Percentiles rank a stretch among this genome's conserved stretches.
These are phyloP conservation scores for Digitaria exilis DNA, from an alignment of 202 grass and related monocot species.

Conservation along the genomic window DNA sequence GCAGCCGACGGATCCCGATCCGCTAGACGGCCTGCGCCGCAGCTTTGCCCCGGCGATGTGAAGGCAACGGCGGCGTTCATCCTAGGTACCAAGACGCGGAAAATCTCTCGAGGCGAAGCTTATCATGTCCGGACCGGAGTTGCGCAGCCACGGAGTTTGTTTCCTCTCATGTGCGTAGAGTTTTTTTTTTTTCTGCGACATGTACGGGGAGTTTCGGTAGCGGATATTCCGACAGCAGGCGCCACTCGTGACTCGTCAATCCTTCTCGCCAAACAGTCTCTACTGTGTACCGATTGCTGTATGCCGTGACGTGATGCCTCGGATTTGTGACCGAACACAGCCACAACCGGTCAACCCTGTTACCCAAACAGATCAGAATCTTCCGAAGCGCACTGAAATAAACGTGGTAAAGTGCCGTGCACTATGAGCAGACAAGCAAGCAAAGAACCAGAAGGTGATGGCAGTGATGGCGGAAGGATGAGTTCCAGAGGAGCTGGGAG, in stretches of 20 bases:
- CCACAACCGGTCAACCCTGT: background rate
- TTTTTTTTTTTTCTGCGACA: no score
- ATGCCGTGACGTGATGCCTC: background rate
- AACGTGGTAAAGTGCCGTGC: background rate
- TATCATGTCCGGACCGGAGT: background rate
- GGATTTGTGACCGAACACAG: background rate
- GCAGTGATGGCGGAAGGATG: background rate
- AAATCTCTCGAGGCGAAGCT: background rate
- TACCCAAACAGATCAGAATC: background rate
- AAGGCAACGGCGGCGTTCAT: conserved; percentile 13
- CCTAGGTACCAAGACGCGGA: conserved; percentile 17
- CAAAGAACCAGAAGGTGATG: background rate
- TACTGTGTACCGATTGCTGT: background rate
- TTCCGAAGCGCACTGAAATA: background rate
- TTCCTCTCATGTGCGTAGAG: background rate
- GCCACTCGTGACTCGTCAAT: background rate
- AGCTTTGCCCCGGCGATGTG: background rate
- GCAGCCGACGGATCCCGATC: conserved; percentile 13
- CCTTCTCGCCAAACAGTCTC: background rate
- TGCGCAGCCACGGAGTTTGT: background rate
- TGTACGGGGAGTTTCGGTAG: background rate
- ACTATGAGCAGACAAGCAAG: background rate
- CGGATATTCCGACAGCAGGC: background rate
- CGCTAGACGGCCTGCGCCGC: conserved; percentile 8
- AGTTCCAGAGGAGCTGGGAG: background rate